Conservation (phyloP, 202 grass and related monocot species). For the Saccharum hybrid region DNA sequence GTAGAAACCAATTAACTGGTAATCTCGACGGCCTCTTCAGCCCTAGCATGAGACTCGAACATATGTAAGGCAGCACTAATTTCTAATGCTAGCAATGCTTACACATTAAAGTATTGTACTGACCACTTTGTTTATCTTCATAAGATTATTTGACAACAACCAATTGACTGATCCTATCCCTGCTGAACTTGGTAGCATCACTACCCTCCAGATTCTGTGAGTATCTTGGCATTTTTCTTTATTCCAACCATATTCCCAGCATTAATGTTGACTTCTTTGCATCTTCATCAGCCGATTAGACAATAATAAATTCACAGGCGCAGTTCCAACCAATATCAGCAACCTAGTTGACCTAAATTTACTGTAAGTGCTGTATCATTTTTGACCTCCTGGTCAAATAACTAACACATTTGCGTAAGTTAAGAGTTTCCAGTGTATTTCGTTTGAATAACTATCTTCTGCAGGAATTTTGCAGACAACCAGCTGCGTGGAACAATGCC, state of each 20-base stretch:
- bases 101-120: not conserved
- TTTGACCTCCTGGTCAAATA: slow-evolving; percentile 17
- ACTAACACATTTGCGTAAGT: slow-evolving; percentile 13
- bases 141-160: slow-evolving; percentile 86
- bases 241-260: slow-evolving; percentile 25
- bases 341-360: slow-evolving; percentile 46
- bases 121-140: slow-evolving; percentile 41
- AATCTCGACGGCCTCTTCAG: slow-evolving; percentile 69
- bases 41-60: slow-evolving; percentile 64
- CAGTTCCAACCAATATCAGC: slow-evolving; percentile 61
- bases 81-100: not conserved
- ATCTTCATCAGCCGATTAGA: slow-evolving; percentile 63
- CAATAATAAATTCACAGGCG: slow-evolving; percentile 56
- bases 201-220: slow-evolving; percentile 64
- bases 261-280: slow-evolving; percentile 35
- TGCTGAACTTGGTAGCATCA: slow-evolving; percentile 49
- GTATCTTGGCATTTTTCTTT: slow-evolving; percentile 38
- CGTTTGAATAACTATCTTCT: slow-evolving; percentile 33
- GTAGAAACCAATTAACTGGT: slow-evolving; percentile 77
- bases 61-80: slow-evolving; percentile 66
- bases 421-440: not conserved
- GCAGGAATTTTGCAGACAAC: slow-evolving; percentile 78
- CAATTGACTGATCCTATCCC: slow-evolving; percentile 73
- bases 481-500: slow-evolving; percentile 58
- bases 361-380: slow-evolving; percentile 57